These are phyloP conservation scores for Salix viminalis DNA, from an alignment of 345 rosid genomes.

Conservation along the genomic window DNA sequence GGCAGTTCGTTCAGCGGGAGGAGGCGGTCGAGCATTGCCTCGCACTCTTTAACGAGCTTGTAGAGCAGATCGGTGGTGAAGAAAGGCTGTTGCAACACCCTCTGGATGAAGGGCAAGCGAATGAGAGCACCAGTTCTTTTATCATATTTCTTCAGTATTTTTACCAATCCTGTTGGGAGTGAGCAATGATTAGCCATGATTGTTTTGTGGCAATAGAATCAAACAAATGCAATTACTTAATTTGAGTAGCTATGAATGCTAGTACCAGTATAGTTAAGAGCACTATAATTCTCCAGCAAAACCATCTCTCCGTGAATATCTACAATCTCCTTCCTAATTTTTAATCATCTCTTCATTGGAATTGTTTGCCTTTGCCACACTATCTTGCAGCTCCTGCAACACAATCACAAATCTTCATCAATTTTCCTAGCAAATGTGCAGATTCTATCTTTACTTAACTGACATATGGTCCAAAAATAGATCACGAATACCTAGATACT, in stretches of 20 bases:
- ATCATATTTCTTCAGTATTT: constrained; percentile 91
- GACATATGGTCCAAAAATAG: not conserved
- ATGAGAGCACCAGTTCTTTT: constrained; percentile 90
- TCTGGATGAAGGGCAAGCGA: constrained; percentile 86
- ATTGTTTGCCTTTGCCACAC: constrained; percentile 53
- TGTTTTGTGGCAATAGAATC: not conserved
- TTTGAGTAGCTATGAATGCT: not conserved
- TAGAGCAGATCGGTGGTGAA: constrained; percentile 81
- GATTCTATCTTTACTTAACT: not conserved
- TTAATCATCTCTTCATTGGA: constrained; percentile 54
- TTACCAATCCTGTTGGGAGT: constrained; percentile 61
- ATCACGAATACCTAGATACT: not conserved
- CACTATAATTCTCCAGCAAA: constrained; percentile 84
- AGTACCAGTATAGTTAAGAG: constrained; percentile 90
- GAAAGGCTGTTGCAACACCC: constrained; percentile 86
- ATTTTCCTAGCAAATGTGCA: not conserved
- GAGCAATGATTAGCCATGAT: not conserved
- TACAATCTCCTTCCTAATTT: constrained; percentile 73
- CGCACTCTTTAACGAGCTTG: constrained; percentile 79
- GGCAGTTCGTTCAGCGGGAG: constrained; percentile 41
- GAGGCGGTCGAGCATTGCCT: constrained; percentile 68
- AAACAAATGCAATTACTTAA: not conserved
- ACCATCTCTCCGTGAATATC: constrained; percentile 98
- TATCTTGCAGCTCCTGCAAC: constrained; percentile 72
- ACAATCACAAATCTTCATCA: constrained; percentile 3